A percentile compares a stretch with the other conserved stretches of the same genome.
Evolutionary conservation across 345 rosid species (phyloP).

Genomic region (Anastatica hierochuntica): DNA sequence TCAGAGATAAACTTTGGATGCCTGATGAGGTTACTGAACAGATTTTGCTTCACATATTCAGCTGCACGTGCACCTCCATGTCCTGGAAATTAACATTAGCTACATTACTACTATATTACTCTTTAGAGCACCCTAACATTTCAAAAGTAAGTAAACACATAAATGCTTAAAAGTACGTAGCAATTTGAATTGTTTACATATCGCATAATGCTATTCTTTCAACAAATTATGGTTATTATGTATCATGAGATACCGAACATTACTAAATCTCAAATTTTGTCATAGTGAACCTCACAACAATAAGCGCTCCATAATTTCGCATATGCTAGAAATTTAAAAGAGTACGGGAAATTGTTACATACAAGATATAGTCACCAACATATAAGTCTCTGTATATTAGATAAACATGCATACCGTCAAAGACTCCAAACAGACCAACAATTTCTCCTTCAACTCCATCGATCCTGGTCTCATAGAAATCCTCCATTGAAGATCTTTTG

Average conservation of each 20-base stretch:
- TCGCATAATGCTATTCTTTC: too few species aligned
- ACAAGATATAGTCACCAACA: background rate
- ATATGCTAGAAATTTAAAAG: background rate
- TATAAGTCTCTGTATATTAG: background rate
- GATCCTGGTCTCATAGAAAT: slow-evolving; percentile 90
- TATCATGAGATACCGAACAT: too few species aligned
- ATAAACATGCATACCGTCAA: slow-evolving; percentile 63
- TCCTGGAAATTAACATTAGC: slow-evolving; percentile 39
- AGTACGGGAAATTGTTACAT: too few species aligned
- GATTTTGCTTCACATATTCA: slow-evolving; percentile 90
- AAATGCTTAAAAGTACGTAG: too few species aligned
- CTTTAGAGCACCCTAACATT: too few species aligned
- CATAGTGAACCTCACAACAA: too few species aligned
- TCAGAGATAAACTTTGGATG: slow-evolving; percentile 97
- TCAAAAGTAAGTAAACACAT: too few species aligned
- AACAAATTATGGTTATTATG: too few species aligned
- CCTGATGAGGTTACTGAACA: slow-evolving; percentile 83
- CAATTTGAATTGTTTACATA: too few species aligned
- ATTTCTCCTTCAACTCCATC: slow-evolving; percentile 89
- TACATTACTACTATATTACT: too few species aligned
- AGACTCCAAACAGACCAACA: slow-evolving; percentile 97
- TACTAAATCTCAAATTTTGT: too few species aligned
- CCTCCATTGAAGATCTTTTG: slow-evolving; percentile 98
- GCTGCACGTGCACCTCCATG: slow-evolving; percentile 99
- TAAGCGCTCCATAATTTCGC: background rate